Evolutionary conservation across 1,139 yeast genomes (phyloP).

Genomic region (Debaryomyces robertsiae): DNA sequence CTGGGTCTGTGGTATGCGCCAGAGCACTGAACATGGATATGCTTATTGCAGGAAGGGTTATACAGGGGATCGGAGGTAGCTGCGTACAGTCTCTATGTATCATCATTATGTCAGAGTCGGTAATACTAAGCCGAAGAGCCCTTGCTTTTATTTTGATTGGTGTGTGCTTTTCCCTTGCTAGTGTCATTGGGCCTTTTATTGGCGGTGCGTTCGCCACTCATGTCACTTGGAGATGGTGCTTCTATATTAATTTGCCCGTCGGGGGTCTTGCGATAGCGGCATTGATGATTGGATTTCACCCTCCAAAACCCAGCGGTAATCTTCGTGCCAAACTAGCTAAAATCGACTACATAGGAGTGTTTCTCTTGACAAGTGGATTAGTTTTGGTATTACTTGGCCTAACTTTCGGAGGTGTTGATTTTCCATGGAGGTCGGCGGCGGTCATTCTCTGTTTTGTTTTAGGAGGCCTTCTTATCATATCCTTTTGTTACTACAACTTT

Average conservation of each 20-base stretch:
- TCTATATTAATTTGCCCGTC: conserved; percentile 69
- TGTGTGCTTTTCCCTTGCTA: conserved; percentile 55
- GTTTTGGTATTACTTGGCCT: conserved; percentile 35
- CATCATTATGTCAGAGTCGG: conserved; percentile 61
- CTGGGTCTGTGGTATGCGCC: conserved; percentile 65
- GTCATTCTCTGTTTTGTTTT: conserved; percentile 56
- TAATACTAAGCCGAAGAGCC: conserved; percentile 61
- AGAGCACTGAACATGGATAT: conserved; percentile 57
- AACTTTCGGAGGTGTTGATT: conserved; percentile 39
- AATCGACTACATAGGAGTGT: conserved; percentile 38
- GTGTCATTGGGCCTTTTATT: conserved; percentile 64
- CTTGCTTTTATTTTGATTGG: conserved; percentile 53
- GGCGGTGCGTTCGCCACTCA: conserved; percentile 68
- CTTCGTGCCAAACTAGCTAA: conserved; percentile 41
- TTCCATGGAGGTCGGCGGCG: conserved; percentile 51
- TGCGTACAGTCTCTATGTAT: conserved; percentile 63
- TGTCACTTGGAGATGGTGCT: conserved; percentile 79
- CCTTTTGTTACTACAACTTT: conserved; percentile 54
- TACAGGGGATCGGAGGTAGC: conserved; percentile 76
- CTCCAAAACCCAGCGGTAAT: conserved; percentile 51
- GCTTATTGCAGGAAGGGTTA: conserved; percentile 69
- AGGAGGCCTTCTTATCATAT: conserved; percentile 49
- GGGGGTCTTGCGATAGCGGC: conserved; percentile 58
- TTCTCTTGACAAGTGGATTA: conserved; percentile 31
- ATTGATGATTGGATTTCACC: conserved; percentile 53